Evolutionary conservation across 2,329 filamentous ascomycete genomes (phyloP), one percentile per base, ranked within the genome.

Genomic region (Penicillium sp.): DNA sequence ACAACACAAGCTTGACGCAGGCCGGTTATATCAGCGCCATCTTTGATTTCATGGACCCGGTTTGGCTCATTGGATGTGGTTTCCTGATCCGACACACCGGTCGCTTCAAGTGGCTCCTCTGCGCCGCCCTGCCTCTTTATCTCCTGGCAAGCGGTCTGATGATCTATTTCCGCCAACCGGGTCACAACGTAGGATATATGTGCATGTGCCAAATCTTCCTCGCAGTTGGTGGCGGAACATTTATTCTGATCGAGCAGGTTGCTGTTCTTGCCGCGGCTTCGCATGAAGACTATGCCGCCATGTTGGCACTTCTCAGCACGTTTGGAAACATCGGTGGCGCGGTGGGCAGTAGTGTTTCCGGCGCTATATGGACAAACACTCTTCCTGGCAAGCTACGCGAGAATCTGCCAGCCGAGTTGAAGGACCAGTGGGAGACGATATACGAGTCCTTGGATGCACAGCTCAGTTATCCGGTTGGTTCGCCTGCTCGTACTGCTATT

Each of bases 181-280:
- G 58, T 74, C 80, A 34, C 68, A 77, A 50, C 45, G 72, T 85
- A 22, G 81, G 80, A 5, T 83, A 81, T 63, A 73, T 85, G 24
- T 70, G 85, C 68, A 81, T 85, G 79, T 82, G 79, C 57, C 81
- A 85, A 63, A 79, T 85, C 57, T 80, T 85, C 66, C 80, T 85
- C 54, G 78, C 82, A 2, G 77, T 84, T 34, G 79, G 76, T 1
- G 82, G 81, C 3, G 81, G 80, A 22, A 77, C 78, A 11, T 74
- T 84, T 5, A 77, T 81, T 55, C 79, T 85, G 53, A 75, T 75
- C 53, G 75, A 81, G 51, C 79, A 86, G 64, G 78, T 86, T 65
- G 80, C 81, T 5, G 76, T 79, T 50, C 80, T 85, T 70, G 78
- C 81, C 0, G 80, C 78, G 3, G 76, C 78, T 0, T 76, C 78